Percentiles rank a stretch among this genome's conserved stretches.
Evolutionary conservation across 805 yeast genomes (phyloP).

Genomic region (Cyberlindnera galapagoensis): DNA sequence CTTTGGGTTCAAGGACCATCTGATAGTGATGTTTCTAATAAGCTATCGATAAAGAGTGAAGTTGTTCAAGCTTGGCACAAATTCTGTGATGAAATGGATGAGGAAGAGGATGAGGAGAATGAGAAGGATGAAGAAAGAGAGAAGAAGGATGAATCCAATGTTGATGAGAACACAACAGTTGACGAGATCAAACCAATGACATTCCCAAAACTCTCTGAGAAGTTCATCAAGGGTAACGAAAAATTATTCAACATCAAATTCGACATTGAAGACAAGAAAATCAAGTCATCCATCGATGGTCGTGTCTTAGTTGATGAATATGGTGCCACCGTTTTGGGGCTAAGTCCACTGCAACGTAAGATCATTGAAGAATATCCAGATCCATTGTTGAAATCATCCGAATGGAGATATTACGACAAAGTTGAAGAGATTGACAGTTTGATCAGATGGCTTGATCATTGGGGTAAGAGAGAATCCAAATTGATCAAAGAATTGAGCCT

Average conservation of each 20-base stretch:
- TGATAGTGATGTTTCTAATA: constrained; percentile 35
- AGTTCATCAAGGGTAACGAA: constrained; percentile 18
- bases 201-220: constrained; percentile 11
- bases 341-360: constrained; percentile 43
- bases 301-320: constrained; percentile 28
- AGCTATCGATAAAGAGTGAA: constrained; percentile 26
- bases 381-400: constrained; percentile 41
- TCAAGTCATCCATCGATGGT: constrained; percentile 48
- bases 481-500: constrained; percentile 54
- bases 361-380: constrained; percentile 60
- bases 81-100: constrained; percentile 10
- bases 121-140: constrained; percentile 1
- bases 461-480: constrained; percentile 68
- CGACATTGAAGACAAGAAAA: constrained; percentile 39
- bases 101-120: constrained; percentile 20
- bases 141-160: constrained; percentile 1
- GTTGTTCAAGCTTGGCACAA: constrained; percentile 25
- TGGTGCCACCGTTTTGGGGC: constrained; percentile 27
- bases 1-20: constrained; percentile 90
- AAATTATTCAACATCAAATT: constrained; percentile 19
- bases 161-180: constrained; percentile 22
- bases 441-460: constrained; percentile 61
- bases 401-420: constrained; percentile 70
- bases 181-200: constrained; percentile 12
- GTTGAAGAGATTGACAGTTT: constrained; percentile 51